phyloP scores from a whole-genome alignment of 2,329 filamentous ascomycete species.

The Aureobasidium sp. region DNA sequence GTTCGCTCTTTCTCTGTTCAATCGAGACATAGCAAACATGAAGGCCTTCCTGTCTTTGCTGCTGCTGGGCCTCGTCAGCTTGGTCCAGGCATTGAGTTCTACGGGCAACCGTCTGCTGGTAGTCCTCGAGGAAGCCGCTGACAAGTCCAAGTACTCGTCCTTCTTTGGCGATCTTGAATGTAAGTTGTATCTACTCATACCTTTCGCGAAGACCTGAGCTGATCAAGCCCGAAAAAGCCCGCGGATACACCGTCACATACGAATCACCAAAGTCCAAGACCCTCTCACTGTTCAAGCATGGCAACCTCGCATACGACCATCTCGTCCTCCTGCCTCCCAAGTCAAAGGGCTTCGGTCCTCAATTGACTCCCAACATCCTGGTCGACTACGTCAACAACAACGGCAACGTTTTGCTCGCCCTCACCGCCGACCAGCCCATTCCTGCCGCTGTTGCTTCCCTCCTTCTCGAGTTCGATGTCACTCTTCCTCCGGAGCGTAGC shows the following conservation, averaged over 20 bases:
- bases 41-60: conserved; percentile 32
- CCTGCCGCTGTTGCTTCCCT: conserved; percentile 68
- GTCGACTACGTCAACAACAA: conserved; percentile 86
- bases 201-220: not conserved
- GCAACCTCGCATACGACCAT: conserved; percentile 86
- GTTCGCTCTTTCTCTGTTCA: not conserved
- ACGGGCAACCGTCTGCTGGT: conserved; percentile 75
- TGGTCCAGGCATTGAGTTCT: conserved; percentile 68
- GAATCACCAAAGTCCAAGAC: conserved; percentile 74
- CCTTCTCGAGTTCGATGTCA: conserved; percentile 80
- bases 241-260: conserved; percentile 74
- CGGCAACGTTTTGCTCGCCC: conserved; percentile 82
- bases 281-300: conserved; percentile 73
- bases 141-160: conserved; percentile 74
- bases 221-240: conserved; percentile 44
- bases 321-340: conserved; percentile 81
- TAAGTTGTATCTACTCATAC: conserved; percentile 20
- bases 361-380: conserved; percentile 75
- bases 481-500: conserved; percentile 76
- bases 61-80: conserved; percentile 56
- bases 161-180: conserved; percentile 67
- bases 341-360: conserved; percentile 85
- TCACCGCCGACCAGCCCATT: conserved; percentile 63
- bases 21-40: conserved; percentile 20
- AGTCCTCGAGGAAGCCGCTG: conserved; percentile 71